Conservation (phyloP, 2,329 filamentous ascomycete species). For the Fusarium sp. region DNA sequence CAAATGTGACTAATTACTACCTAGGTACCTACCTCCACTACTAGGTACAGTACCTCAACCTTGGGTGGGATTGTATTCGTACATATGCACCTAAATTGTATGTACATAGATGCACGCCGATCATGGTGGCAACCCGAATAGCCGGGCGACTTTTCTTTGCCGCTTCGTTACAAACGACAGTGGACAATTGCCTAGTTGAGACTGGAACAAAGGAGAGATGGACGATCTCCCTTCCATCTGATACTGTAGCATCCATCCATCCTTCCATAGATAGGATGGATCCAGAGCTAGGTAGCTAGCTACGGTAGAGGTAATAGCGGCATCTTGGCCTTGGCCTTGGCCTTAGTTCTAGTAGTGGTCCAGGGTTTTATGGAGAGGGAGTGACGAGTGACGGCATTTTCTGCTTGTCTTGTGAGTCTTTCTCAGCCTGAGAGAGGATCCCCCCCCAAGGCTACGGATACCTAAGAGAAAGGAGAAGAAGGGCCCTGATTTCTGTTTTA, state of each 20-base stretch:
- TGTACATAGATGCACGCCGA: constrained; percentile 4
- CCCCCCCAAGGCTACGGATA: not conserved
- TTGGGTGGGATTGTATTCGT: not conserved
- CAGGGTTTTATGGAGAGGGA: constrained; percentile 38
- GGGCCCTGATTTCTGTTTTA: constrained; percentile 1
- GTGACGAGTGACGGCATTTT: constrained; percentile 42
- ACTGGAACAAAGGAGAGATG: constrained; percentile 4
- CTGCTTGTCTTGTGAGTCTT: not conserved
- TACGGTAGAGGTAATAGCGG: constrained; percentile 35
- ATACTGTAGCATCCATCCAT: too few species aligned
- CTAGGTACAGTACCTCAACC: not conserved
- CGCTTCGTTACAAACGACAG: not conserved
- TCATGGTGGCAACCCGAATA: constrained; percentile 25
- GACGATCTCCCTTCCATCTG: constrained; percentile 23
- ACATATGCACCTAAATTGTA: not conserved
- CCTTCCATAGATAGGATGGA: not conserved
- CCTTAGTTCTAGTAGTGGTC: constrained; percentile 14
- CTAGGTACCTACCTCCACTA: not conserved
- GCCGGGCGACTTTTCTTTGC: constrained; percentile 7
- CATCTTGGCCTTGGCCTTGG: constrained; percentile 23
- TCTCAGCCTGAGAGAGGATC: not conserved
- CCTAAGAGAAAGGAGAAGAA: not conserved
- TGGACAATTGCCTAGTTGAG: not conserved
- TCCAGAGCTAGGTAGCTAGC: constrained; percentile 4
- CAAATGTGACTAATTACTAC: constrained; percentile 13